Evolutionary conservation across 441 rosid species (phyloP), one percentile per base, ranked within the genome.

Genomic region (Dalechampia spathulata): DNA sequence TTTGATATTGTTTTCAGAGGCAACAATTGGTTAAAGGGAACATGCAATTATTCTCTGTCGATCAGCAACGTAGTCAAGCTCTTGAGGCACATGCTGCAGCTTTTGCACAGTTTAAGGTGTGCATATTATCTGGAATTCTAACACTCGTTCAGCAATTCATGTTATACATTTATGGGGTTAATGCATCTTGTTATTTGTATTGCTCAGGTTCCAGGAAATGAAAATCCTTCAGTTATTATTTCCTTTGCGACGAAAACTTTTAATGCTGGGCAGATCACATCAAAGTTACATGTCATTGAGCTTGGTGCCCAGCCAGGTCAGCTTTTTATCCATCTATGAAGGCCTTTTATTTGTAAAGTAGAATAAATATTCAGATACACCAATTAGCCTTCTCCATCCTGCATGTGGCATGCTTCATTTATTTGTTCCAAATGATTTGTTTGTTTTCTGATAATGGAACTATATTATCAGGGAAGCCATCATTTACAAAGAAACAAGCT

Each of bases 31-130:
- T 94, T 25, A 94, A 88, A 78, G 99, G 98, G 66, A 90, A 86
- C 64, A 88, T 94, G 99, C 99, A 94, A 72, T 96, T 94, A 67
- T 94, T 84, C 75, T 94, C 99, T 27, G 79, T 94, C 62, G 98
- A 95, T 53, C 98, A 95, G 77, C 98, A 95, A 77, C 95, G 97
- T 41, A 91, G 99, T 78, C 99, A 95, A 78, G 98, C 97, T 48
- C 97, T 95, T 61, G 99, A 95, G 75, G 99, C 99, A 46, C 99
- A 95, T 81, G 96, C 99, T 66, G 97, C 99, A 7, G 76, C 99
- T 36, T 95, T 91, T 72, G 90, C 97, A 14, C 81, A 83, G 65
- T 83, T 83, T 58, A 95, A 87, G 76, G 99, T 91, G 14, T 16
- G 70, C 21, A 36, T 20, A 12, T 45, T 67, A 52, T 50, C 19